phyloP scores from a whole-genome alignment of 1,284 basidiomycete species.

The Apiotrichum porosum region DNA sequence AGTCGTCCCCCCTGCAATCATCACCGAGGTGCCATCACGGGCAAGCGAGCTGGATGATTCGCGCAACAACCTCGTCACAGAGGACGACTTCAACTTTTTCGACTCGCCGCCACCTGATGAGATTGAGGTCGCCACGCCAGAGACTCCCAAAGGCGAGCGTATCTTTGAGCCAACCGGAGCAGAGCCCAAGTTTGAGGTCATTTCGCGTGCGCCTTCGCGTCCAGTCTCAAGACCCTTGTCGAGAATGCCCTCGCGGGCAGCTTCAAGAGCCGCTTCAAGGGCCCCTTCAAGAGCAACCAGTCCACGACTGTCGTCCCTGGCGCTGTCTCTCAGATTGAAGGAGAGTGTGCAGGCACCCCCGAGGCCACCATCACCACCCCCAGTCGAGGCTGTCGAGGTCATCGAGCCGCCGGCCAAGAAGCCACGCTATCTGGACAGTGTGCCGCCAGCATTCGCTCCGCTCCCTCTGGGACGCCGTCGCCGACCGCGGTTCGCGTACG shows the following conservation, averaged over 20 bases:
- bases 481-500: conserved; percentile 21
- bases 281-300: too few relatives aligned
- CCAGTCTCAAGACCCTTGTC: background rate
- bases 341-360: too few relatives aligned
- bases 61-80: conserved; percentile 25
- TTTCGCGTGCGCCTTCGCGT: background rate
- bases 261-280: too few relatives aligned
- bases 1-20: background rate
- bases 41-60: background rate
- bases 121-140: conserved; percentile 2
- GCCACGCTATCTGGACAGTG: conserved; percentile 15
- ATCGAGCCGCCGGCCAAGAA: conserved; percentile 1
- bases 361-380: too few relatives aligned
- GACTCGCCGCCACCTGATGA: conserved; percentile 30
- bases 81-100: conserved; percentile 47
- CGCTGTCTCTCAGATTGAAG: too few relatives aligned
- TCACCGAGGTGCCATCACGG: conserved; percentile 1
- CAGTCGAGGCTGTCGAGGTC: conserved; percentile 2
- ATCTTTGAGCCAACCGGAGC: conserved; percentile 1
- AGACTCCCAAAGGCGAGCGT: conserved; percentile 1
- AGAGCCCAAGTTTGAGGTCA: conserved; percentile 2
- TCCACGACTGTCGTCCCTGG: too few relatives aligned
- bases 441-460: conserved; percentile 33
- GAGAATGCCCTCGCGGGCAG: too few relatives aligned
- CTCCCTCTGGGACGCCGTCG: conserved; percentile 8